phyloP scores from a whole-genome alignment of 2,329 filamentous ascomycete species.

The Pestalotiopsis sp. region DNA sequence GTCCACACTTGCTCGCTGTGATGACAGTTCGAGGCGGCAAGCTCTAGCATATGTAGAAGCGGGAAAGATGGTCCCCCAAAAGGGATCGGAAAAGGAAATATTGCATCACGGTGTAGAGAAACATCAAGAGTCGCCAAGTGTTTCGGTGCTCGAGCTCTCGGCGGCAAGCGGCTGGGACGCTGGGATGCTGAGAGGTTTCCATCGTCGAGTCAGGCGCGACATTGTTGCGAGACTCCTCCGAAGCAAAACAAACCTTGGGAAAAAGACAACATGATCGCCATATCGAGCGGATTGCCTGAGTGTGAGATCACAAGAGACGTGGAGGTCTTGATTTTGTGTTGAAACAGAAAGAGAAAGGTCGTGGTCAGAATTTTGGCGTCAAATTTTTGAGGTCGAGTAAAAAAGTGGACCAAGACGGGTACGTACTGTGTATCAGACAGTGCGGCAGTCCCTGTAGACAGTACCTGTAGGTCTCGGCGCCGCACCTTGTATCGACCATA shows the following conservation, averaged over 20 bases:
- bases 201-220: neutral
- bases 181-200: neutral
- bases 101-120: neutral
- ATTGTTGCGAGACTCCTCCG: neutral
- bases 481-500: neutral
- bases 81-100: neutral
- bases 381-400: neutral
- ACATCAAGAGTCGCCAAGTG: neutral
- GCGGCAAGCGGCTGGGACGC: neutral
- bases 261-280: neutral
- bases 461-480: neutral
- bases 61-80: conserved; percentile 12
- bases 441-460: neutral
- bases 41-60: conserved; percentile 70
- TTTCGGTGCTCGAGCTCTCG: neutral
- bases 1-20: conserved; percentile 69
- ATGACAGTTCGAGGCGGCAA: conserved; percentile 55
- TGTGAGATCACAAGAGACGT: neutral
- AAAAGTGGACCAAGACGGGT: conserved; percentile 4
- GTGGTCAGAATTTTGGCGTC: neutral
- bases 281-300: neutral
- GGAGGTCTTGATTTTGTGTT: neutral
- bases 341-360: neutral
- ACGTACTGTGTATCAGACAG: neutral
- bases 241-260: neutral